phyloP scores from a whole-genome alignment of 2,329 filamentous ascomycete species.

The Exutisphaerella laricina region DNA sequence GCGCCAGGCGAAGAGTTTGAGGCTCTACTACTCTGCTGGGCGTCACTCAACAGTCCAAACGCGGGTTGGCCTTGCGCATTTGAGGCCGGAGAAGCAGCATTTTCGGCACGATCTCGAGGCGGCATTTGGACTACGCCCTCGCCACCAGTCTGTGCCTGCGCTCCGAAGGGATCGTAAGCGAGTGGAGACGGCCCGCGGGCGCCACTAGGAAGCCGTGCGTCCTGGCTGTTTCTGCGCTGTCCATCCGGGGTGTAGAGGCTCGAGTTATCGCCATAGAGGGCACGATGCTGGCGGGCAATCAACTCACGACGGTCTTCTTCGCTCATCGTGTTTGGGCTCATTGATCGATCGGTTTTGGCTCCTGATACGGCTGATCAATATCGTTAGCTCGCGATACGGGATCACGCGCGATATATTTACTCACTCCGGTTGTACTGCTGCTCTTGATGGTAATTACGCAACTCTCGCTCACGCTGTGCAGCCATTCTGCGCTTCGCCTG shows the following conservation, averaged over 20 bases:
- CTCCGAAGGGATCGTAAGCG: conserved; percentile 65
- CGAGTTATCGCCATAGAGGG: conserved; percentile 74
- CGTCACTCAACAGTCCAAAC: conserved; percentile 40
- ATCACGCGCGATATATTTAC: conserved; percentile 9
- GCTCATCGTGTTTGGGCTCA: conserved; percentile 80
- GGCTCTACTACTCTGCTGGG: conserved; percentile 67
- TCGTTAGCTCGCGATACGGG: conserved; percentile 3
- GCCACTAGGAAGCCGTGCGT: conserved; percentile 55
- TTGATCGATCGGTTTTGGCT: conserved; percentile 77
- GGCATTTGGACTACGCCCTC: conserved; percentile 52
- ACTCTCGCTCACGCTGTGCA: conserved; percentile 95
- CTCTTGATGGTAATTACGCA: conserved; percentile 99
- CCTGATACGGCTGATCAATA: conserved; percentile 61
- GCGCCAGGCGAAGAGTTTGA: conserved; percentile 80
- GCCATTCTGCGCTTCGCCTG: conserved; percentile 99
- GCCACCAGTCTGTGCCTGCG: conserved; percentile 47
- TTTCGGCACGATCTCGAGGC: conserved; percentile 50
- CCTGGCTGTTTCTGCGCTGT: conserved; percentile 58
- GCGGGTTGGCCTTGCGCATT: conserved; percentile 48
- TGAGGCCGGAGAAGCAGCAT: conserved; percentile 75
- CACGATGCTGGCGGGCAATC: conserved; percentile 91
- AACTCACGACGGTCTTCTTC: conserved; percentile 95
- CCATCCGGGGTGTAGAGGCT: conserved; percentile 69
- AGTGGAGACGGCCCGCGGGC: conserved; percentile 75
- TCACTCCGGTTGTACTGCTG: conserved; percentile 99